Evolutionary conservation across 1,284 basidiomycete species (phyloP), one percentile per base, ranked within the genome.

Genomic region (Coniferiporia weirii): DNA sequence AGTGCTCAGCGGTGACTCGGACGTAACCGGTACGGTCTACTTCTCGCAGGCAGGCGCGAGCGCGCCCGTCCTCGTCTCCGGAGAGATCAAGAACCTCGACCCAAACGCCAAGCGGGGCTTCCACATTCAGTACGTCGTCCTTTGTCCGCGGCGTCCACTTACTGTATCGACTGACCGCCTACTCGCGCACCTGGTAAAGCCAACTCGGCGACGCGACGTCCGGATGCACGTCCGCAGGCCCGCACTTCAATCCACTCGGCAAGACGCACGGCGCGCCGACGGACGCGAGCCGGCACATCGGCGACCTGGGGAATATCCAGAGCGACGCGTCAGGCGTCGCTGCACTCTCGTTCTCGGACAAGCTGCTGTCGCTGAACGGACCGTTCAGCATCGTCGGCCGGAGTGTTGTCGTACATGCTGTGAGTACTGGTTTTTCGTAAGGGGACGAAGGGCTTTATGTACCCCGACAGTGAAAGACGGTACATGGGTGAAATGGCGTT

Each of bases 261-360:
- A 77, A 79, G 66, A 80, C 74, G 38, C 91, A 93, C 66, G 89
- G 89, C 57, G 84, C 78, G 4, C 87, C 81, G 20, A 69, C 71
- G 10, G 82, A 83, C 67, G 48, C 66, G 0, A 75, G 77, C 61
- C 77, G 89, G 63, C 91, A 93, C 71, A 81, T 87, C 27, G 90
- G 91, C 15, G 91, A 93, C 69, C 72, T 93, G 61, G 91, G 89
- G 43, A 87, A 93, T 70, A 82, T 93, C 67, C 67, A 79, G 66
- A 80, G 81, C 57, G 80, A 93, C 68, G 73, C 70, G 15, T 67
- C 73, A 52, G 91, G 90, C 47, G 75, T 75, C 35, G 85, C 84
- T 20, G 71, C 69, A 22, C 76, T 92, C 68, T 76, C 75, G 15
- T 77, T 91, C 64, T 72, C 75, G 61, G 91, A 92, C 70, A 68